Percentiles rank a stretch among this genome's conserved stretches.
These are phyloP conservation scores for Citrus cavaleriei DNA, from an alignment of 345 rosid genomes.

Conservation along the genomic window DNA sequence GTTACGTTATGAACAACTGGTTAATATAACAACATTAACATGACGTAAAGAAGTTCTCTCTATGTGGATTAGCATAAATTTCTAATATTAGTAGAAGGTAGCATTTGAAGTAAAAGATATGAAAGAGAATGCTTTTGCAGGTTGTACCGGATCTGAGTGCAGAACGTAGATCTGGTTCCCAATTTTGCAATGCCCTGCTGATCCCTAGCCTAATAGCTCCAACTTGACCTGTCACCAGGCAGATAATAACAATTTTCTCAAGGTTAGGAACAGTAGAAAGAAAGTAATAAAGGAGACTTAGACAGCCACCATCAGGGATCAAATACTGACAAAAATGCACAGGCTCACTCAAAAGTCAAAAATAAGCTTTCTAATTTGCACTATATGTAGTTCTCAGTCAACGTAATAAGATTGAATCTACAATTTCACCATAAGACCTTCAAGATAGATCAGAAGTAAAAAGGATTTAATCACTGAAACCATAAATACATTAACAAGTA, in stretches of 20 bases:
- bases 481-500: not conserved
- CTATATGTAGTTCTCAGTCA: not conserved
- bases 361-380: not conserved
- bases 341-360: not conserved
- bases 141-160: conserved; percentile 69
- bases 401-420: not conserved
- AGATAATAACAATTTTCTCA: not conserved
- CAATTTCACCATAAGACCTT: not conserved
- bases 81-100: not conserved
- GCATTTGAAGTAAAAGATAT: not conserved
- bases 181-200: conserved; percentile 89
- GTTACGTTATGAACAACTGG: not conserved
- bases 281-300: not conserved
- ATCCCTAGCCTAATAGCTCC: conserved; percentile 89
- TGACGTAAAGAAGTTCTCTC: not conserved
- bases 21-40: not conserved
- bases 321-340: not conserved
- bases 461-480: too few species aligned
- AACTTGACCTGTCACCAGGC: conserved; percentile 71
- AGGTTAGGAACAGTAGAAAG: not conserved
- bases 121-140: not conserved
- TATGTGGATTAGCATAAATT: not conserved
- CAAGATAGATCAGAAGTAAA: not conserved
- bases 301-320: not conserved
- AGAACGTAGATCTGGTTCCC: conserved; percentile 90